Percentiles rank a stretch among this genome's conserved stretches.
phyloP scores from a whole-genome alignment of 1,139 yeast species.

The Lodderomyces margitis region DNA sequence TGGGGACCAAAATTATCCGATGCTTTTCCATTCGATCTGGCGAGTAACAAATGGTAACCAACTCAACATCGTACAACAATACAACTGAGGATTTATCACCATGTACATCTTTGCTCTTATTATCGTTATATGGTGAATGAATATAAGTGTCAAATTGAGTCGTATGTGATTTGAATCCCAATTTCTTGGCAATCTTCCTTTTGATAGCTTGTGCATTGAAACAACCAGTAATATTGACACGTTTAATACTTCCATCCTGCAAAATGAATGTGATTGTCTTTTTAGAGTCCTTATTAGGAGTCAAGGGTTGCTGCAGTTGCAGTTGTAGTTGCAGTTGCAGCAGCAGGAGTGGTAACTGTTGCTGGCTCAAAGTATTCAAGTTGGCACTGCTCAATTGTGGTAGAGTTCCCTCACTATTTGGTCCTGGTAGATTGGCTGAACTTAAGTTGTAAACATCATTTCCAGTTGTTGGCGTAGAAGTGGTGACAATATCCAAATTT shows the following conservation, averaged over 20 bases:
- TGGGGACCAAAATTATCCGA: conserved; percentile 68
- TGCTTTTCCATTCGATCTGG: conserved; percentile 69
- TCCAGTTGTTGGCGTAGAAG: not conserved
- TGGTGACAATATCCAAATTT: conserved; percentile 7
- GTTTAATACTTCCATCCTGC: conserved; percentile 72
- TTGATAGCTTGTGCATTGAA: conserved; percentile 80
- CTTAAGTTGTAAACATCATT: not conserved
- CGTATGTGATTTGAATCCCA: conserved; percentile 48
- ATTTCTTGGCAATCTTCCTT: conserved; percentile 61
- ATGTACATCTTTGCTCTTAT: conserved; percentile 11
- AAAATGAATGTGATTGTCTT: conserved; percentile 62
- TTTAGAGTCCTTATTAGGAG: conserved; percentile 32
- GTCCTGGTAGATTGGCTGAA: conserved; percentile 7
- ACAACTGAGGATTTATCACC: conserved; percentile 30
- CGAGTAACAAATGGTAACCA: conserved; percentile 79
- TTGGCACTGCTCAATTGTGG: conserved; percentile 10
- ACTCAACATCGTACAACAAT: conserved; percentile 70
- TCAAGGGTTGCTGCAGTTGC: not conserved
- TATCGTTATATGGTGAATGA: conserved; percentile 19
- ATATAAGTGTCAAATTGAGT: conserved; percentile 44
- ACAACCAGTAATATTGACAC: conserved; percentile 75
- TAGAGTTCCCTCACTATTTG: conserved; percentile 18
- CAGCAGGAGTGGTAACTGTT: not conserved
- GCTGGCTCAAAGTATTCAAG: conserved; percentile 5
- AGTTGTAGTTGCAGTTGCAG: conserved; percentile 2